These are phyloP conservation scores for Xanthoconium purpureum DNA, from an alignment of 768 basidiomycete genomes.

Conservation along the genomic window DNA sequence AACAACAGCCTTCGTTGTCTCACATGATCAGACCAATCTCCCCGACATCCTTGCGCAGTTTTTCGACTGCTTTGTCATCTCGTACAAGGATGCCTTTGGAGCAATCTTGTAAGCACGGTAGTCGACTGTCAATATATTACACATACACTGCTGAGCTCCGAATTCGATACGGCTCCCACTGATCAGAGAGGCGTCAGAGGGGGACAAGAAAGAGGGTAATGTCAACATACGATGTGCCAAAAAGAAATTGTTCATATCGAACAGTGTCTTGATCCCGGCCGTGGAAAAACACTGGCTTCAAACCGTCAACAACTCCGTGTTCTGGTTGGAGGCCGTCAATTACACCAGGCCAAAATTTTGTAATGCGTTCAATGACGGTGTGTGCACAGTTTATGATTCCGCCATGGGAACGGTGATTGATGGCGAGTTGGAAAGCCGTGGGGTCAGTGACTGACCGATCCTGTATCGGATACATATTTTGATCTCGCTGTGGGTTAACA, in stretches of 20 bases:
- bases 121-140: background rate
- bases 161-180: constrained; percentile 54
- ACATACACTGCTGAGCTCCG: constrained; percentile 62
- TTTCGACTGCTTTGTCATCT: constrained; percentile 48
- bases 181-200: constrained; percentile 9
- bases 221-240: constrained; percentile 41
- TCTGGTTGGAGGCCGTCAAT: constrained; percentile 61
- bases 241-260: constrained; percentile 56
- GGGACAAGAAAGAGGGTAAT: background rate
- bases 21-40: constrained; percentile 59
- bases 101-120: background rate
- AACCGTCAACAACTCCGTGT: constrained; percentile 49
- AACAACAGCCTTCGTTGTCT: constrained; percentile 5
- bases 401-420: constrained; percentile 69
- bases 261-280: constrained; percentile 43
- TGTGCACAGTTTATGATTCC: constrained; percentile 76
- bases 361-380: constrained; percentile 60
- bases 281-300: constrained; percentile 56
- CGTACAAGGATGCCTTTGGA: constrained; percentile 65
- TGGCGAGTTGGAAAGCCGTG: constrained; percentile 51
- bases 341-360: constrained; percentile 56
- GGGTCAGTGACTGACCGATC: constrained; percentile 25
- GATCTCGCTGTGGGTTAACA: constrained; percentile 19
- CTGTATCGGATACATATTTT: constrained; percentile 7
- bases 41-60: constrained; percentile 50